Evolutionary conservation across 1,284 basidiomycete genomes (phyloP).

Genomic region (Mycocalia duriaeana): DNA sequence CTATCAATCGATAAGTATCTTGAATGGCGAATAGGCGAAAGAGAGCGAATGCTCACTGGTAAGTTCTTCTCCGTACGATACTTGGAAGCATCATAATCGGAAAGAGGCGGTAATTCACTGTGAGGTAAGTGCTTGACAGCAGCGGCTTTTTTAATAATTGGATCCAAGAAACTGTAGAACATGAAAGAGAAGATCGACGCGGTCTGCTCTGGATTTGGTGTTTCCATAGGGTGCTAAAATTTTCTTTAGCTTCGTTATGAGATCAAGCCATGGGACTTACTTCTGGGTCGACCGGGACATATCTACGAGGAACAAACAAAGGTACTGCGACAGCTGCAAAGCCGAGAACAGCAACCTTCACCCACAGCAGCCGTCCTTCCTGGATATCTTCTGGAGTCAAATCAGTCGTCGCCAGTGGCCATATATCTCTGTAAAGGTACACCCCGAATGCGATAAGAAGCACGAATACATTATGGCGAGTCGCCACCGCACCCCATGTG

Average conservation of each 20-base stretch:
- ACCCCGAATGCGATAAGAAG: not conserved
- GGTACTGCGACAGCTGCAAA: not conserved
- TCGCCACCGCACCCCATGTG: not conserved
- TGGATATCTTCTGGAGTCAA: not conserved
- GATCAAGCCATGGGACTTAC: not conserved
- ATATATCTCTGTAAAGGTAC: not conserved
- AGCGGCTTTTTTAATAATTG: not conserved
- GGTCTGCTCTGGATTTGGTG: constrained; percentile 3
- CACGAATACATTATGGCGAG: not conserved
- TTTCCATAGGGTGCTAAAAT: not conserved
- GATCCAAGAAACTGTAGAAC: not conserved
- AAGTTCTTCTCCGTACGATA: not conserved
- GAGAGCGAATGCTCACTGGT: not conserved
- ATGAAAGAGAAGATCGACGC: not conserved
- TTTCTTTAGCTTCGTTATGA: not conserved
- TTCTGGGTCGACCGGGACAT: not conserved
- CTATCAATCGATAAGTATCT: not conserved
- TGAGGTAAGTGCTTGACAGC: not conserved
- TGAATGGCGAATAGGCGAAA: not conserved
- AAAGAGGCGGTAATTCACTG: not conserved
- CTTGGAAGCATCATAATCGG: not conserved
- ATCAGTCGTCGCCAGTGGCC: not conserved
- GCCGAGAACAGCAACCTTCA: not conserved
- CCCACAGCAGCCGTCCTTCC: not conserved
- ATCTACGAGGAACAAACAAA: not conserved